Base-by-base conservation (phyloP, 371 early-diverging fungal species). In the Apophysomyces variabilis region DNA sequence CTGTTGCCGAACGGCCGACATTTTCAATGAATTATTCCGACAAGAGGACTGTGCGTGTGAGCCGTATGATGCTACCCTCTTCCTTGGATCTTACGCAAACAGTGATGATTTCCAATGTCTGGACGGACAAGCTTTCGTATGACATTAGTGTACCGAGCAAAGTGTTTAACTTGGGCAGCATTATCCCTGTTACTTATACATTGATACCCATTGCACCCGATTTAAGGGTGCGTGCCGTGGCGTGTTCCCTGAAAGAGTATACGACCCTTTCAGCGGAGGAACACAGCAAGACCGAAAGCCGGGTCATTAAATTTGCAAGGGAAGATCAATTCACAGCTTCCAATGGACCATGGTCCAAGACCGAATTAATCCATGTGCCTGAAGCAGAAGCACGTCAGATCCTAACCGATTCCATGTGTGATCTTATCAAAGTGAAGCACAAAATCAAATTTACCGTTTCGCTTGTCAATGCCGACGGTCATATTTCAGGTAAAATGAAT, bases 71-170 rank as follows among this genome's bases (percentile, higher is more conserved):
- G 56, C 37, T 77, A 13, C 74, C 80, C 8, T 75, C 77, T 0
- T 72, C 78, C n/a, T 50, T 78, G 14, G 83, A 78, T 63, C 61
- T 83, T 11, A 69, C 72, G 14, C 77, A 79, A 43, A 69, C 80
- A 1, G 39, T 77, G 50, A 71, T 71, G 18, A 77, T 83, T 13
- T 73, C 76, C 1, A 80, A 83, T 62, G 68, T 67, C 13, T 83
- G 83, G 83, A 69, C 71, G 8, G 74, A 79, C 56, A 83, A 83
- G 64, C 54, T 83, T 16, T 70, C 74, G 18, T 83, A 83, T 43
- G 75, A 78, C 57, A 80, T 83, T 35, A 73, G 72, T 35, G 73
- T 83, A 18, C 80, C 83, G 7, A 68, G 73, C 38, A 78, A 76
- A 65, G 77, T 83, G 5, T 78, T 64, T 44, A 66, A 61, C 39